These are phyloP conservation scores for Adansonia gregorii DNA, from an alignment of 441 rosid genomes.

Conservation along the genomic window DNA sequence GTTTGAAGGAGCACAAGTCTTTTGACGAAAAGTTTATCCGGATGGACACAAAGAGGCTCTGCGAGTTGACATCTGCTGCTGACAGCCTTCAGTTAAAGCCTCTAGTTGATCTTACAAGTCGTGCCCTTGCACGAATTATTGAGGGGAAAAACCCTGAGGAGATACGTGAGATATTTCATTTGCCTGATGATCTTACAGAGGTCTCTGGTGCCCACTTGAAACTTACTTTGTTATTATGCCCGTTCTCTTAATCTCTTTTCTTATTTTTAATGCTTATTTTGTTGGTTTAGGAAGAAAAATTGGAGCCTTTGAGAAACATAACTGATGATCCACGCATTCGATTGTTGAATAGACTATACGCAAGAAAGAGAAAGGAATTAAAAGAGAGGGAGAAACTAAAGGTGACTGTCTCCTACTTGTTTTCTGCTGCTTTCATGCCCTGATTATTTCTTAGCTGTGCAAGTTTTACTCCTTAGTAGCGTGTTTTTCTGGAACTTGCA, in stretches of 20 bases:
- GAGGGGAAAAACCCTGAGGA: constrained; percentile 75
- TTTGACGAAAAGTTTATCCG: constrained; percentile 72
- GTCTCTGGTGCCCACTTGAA: constrained; percentile 44
- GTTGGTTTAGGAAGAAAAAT: constrained; percentile 62
- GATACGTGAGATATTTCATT: constrained; percentile 81
- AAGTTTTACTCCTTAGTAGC: constrained; percentile 9
- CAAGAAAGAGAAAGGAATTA: constrained; percentile 68
- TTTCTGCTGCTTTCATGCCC: not conserved
- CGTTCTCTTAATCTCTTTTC: constrained; percentile 19
- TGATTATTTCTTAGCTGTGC: not conserved
- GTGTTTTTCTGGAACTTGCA: constrained; percentile 6
- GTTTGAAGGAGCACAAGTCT: constrained; percentile 59
- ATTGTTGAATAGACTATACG: constrained; percentile 66
- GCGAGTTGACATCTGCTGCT: constrained; percentile 81
- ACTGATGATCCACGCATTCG: constrained; percentile 77
- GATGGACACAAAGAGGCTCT: constrained; percentile 75
- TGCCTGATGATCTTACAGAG: constrained; percentile 84
- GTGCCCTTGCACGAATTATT: constrained; percentile 75
- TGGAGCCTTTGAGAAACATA: constrained; percentile 72
- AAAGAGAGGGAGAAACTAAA: constrained; percentile 65
- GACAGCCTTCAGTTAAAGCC: constrained; percentile 77
- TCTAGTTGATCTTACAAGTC: constrained; percentile 75
- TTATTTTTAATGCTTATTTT: constrained; percentile 25
- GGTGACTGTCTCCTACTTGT: constrained; percentile 39
- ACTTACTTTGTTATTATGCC: constrained; percentile 28